Conservation (phyloP, 331 rosid species). For the Acacia concinna region DNA sequence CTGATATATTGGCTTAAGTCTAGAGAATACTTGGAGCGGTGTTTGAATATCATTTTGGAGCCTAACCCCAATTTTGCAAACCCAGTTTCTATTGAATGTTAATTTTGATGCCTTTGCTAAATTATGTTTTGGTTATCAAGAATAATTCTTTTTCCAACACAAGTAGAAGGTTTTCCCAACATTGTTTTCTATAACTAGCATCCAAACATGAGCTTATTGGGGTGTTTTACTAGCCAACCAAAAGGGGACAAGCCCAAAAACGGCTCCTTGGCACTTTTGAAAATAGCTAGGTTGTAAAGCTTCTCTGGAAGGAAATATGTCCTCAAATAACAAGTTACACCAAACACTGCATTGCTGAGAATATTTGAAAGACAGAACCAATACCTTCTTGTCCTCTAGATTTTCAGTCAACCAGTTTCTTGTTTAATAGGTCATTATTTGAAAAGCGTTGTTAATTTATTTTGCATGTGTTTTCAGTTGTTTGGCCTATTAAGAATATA, state of each 20-base stretch:
- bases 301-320: background rate
- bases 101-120: background rate
- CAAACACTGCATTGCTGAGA: background rate
- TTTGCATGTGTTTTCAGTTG: background rate
- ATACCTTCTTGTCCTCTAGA: background rate
- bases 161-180: background rate
- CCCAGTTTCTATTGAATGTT: background rate
- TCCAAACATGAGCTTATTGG: background rate
- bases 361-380: background rate
- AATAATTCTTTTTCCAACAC: background rate
- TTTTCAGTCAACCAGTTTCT: background rate
- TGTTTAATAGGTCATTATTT: background rate
- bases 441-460: background rate
- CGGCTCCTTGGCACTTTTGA: background rate
- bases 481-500: background rate
- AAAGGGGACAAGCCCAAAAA: too few relatives aligned
- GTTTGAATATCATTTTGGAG: background rate
- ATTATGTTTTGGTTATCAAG: background rate
- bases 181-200: background rate
- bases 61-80: background rate
- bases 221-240: background rate
- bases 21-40: background rate
- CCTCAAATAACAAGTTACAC: background rate
- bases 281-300: background rate
- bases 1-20: background rate